Conservation (phyloP, 345 rosid species). For the Citrus inodora region DNA sequence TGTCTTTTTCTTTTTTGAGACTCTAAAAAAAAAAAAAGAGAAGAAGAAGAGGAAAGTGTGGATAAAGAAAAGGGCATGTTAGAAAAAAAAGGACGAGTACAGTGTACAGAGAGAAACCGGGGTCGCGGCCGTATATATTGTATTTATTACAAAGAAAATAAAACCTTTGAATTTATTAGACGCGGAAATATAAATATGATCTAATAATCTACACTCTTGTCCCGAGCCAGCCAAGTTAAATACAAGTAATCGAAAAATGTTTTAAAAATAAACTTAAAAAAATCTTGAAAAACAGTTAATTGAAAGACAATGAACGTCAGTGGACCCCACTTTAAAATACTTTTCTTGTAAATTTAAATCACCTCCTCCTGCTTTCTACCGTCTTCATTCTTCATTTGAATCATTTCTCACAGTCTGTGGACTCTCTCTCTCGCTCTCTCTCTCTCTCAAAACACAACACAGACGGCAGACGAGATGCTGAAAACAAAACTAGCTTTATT, state of each 20-base stretch:
- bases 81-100: not conserved
- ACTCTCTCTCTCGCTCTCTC: slow-evolving; percentile 1
- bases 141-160: not conserved
- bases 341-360: slow-evolving; percentile 3
- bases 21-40: too few species aligned
- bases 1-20: too few species aligned
- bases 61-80: not conserved
- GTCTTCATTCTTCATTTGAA: not conserved
- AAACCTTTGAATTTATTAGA: not conserved
- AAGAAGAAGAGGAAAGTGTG: not conserved
- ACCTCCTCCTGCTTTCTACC: not conserved
- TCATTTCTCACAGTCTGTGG: not conserved
- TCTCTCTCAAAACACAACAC: not conserved
- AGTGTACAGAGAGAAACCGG: too few species aligned
- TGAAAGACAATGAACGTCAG: not conserved
- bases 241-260: not conserved
- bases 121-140: too few species aligned
- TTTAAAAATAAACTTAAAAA: not conserved
- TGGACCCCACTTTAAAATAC: slow-evolving; percentile 25
- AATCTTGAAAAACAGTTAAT: not conserved
- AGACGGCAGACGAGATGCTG: not conserved
- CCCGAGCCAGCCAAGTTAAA: not conserved
- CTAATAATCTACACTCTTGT: not conserved
- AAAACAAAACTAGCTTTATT: not conserved
- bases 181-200: not conserved